Percentiles rank a stretch among this genome's conserved stretches.
Evolutionary conservation across 2,329 filamentous ascomycete genomes (phyloP).

Genomic region (Decorospora gaudefroyi): DNA sequence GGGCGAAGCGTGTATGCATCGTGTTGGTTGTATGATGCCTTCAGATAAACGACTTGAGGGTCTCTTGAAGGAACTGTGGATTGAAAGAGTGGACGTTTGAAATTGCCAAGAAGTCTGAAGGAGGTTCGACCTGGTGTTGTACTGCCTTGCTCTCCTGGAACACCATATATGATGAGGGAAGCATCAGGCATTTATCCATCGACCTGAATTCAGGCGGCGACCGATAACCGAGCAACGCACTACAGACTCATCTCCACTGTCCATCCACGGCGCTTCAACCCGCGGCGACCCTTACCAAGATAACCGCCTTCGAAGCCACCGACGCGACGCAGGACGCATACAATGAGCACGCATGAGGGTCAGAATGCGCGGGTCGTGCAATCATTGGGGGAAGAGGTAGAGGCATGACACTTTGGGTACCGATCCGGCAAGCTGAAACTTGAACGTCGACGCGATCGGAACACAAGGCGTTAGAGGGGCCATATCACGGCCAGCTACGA

Average conservation of each 20-base stretch:
- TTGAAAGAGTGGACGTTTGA: background rate
- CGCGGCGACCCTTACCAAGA: background rate
- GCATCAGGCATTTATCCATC: constrained; percentile 14
- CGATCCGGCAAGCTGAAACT: constrained; percentile 33
- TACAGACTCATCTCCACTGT: constrained; percentile 15
- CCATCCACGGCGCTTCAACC: constrained; percentile 17
- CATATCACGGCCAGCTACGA: constrained; percentile 11
- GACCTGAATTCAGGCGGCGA: background rate
- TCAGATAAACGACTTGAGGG: background rate
- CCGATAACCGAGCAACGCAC: constrained; percentile 3
- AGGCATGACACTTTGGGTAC: constrained; percentile 23
- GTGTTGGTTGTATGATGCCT: background rate
- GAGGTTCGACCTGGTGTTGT: no score
- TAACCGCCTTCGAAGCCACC: constrained; percentile 22
- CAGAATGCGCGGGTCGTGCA: constrained; percentile 5
- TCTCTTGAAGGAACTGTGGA: background rate
- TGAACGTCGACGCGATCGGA: constrained; percentile 19
- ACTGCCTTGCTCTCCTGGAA: no score
- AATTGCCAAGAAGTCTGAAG: background rate
- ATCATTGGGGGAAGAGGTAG: constrained; percentile 20
- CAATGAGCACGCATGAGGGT: constrained; percentile 1
- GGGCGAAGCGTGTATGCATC: constrained; percentile 12
- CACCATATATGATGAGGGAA: background rate
- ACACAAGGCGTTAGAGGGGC: constrained; percentile 29
- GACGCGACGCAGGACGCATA: constrained; percentile 7